phyloP scores from a whole-genome alignment of 2,329 filamentous ascomycete genomes.

The Calonectria fujianensis region DNA sequence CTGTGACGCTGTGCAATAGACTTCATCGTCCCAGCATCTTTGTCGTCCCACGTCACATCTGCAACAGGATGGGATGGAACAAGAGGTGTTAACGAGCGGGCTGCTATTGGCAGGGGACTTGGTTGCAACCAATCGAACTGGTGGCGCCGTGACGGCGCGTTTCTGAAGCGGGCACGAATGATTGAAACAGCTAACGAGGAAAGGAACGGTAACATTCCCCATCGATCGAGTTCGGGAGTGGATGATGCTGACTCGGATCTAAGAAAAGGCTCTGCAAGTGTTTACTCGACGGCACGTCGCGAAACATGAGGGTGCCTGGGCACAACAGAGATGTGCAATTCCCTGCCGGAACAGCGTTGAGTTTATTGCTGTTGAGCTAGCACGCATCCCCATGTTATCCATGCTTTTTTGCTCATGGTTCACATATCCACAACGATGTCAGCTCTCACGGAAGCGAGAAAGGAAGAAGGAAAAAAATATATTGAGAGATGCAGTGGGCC shows the following conservation, averaged over 20 bases:
- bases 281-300: constrained; percentile 30
- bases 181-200: not conserved
- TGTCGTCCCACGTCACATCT: constrained; percentile 38
- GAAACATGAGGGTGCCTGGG: constrained; percentile 33
- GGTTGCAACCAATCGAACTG: constrained; percentile 35
- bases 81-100: constrained; percentile 34
- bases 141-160: constrained; percentile 21
- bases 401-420: constrained; percentile 18
- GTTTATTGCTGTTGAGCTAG: constrained; percentile 17
- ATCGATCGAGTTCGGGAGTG: constrained; percentile 11
- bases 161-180: constrained; percentile 22
- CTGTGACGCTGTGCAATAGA: not conserved
- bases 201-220: not conserved
- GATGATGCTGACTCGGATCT: constrained; percentile 4
- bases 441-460: constrained; percentile 5
- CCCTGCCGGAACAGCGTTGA: not conserved
- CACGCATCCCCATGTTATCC: constrained; percentile 29
- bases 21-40: constrained; percentile 24
- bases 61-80: constrained; percentile 20
- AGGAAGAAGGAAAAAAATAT: not conserved
- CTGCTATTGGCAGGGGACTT: constrained; percentile 48
- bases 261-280: constrained; percentile 1
- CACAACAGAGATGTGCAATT: constrained; percentile 1
- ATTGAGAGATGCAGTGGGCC: constrained; percentile 1
- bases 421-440: constrained; percentile 14